These are phyloP conservation scores for Paratinospora sagittata DNA, from an alignment of 164 flowering plant genomes.

Conservation along the genomic window DNA sequence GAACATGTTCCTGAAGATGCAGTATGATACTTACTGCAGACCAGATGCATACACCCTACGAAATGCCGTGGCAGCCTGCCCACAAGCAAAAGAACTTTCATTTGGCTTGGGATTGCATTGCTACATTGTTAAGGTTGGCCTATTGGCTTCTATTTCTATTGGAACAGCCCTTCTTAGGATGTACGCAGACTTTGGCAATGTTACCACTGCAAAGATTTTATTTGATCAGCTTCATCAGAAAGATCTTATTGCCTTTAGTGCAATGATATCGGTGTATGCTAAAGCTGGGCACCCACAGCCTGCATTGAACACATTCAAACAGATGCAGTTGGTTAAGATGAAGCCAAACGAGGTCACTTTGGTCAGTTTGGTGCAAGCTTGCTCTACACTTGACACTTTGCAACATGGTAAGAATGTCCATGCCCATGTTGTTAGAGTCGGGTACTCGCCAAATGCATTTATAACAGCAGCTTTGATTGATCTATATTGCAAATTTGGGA, in stretches of 20 bases:
- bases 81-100: constrained; percentile 22
- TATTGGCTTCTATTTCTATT: constrained; percentile 27
- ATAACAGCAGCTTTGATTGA: constrained; percentile 50
- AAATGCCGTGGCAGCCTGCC: constrained; percentile 28
- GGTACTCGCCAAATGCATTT: constrained; percentile 36
- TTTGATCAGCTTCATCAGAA: constrained; percentile 36
- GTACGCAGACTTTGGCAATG: constrained; percentile 45
- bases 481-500: constrained; percentile 56
- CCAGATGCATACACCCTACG: constrained; percentile 30
- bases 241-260: constrained; percentile 59
- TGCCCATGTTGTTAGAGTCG: constrained; percentile 33
- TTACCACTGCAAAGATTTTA: constrained; percentile 23
- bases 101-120: constrained; percentile 37
- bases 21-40: constrained; percentile 13
- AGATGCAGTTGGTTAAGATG: constrained; percentile 38
- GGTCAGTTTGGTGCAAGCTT: constrained; percentile 48
- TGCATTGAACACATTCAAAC: constrained; percentile 34
- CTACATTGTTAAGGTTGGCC: constrained; percentile 35
- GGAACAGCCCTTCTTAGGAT: constrained; percentile 44
- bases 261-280: constrained; percentile 43
- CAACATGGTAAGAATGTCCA: constrained; percentile 47
- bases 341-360: constrained; percentile 46
- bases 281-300: constrained; percentile 27
- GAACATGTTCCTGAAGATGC: constrained; percentile 27
- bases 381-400: constrained; percentile 33